Percentiles rank a stretch among this genome's conserved stretches.
These are phyloP conservation scores for Candida arabinofermentans DNA, from an alignment of 805 yeast genomes.

Conservation along the genomic window DNA sequence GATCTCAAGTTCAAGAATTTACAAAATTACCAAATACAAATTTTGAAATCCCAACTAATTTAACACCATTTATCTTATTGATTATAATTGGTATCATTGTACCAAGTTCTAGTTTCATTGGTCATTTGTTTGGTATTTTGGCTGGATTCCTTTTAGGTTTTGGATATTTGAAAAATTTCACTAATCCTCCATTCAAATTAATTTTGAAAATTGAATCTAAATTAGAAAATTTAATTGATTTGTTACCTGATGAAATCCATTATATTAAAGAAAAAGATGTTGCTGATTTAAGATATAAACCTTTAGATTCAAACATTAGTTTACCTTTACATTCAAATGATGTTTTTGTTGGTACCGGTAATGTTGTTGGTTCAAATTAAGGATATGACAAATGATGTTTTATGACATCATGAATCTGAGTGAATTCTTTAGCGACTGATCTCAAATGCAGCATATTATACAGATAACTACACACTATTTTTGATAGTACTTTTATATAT, in stretches of 20 bases:
- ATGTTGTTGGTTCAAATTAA: constrained; percentile 22
- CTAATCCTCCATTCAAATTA: constrained; percentile 61
- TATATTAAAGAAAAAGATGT: constrained; percentile 63
- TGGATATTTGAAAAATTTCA: constrained; percentile 53
- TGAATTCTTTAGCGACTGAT: too few species aligned
- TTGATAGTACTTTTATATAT: too few species aligned
- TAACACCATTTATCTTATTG: constrained; percentile 53
- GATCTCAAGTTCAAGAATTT: constrained; percentile 15
- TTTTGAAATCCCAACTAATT: constrained; percentile 51
- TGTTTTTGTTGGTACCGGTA: constrained; percentile 19
- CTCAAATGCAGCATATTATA: too few species aligned
- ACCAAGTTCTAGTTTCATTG: constrained; percentile 68
- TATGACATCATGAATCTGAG: too few species aligned
- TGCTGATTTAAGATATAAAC: constrained; percentile 24
- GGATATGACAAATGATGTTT: not conserved
- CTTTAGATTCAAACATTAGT: constrained; percentile 6
- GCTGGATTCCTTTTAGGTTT: constrained; percentile 62
- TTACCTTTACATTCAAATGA: constrained; percentile 19
- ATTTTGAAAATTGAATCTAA: constrained; percentile 62
- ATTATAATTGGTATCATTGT: constrained; percentile 46
- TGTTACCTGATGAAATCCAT: constrained; percentile 48
- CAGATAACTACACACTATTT: too few species aligned
- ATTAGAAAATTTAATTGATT: constrained; percentile 44
- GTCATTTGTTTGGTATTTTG: constrained; percentile 64
- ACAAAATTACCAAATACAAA: constrained; percentile 19